Percentiles rank a stretch among this genome's conserved stretches.
These are phyloP conservation scores for Pythium phragmiticola DNA, from an alignment of 352 stramenopile genomes.

Conservation along the genomic window DNA sequence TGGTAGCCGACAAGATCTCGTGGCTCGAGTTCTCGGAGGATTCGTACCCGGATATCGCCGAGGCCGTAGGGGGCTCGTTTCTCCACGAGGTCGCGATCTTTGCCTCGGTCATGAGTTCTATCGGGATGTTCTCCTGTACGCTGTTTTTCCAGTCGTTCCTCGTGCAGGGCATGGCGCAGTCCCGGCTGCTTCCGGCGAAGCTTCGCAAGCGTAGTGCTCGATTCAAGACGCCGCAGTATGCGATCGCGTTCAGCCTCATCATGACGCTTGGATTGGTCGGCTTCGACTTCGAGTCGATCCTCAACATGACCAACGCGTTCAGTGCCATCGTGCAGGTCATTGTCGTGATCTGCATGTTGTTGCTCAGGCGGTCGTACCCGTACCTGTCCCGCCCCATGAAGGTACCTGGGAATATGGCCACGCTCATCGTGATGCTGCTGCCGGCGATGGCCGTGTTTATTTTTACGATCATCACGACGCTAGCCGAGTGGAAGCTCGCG, in stretches of 20 bases:
- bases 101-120: constrained; percentile 53
- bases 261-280: constrained; percentile 16
- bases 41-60: constrained; percentile 16
- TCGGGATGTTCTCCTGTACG: constrained; percentile 83
- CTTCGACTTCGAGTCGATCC: constrained; percentile 47
- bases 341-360: constrained; percentile 38
- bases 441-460: neutral
- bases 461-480: constrained; percentile 7
- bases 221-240: constrained; percentile 24
- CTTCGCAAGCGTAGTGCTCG: constrained; percentile 44
- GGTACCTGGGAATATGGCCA: constrained; percentile 3
- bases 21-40: constrained; percentile 23
- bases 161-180: constrained; percentile 56
- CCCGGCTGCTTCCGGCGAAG: constrained; percentile 62
- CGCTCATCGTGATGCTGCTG: neutral
- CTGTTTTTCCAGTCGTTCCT: constrained; percentile 87
- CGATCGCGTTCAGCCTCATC: constrained; percentile 17
- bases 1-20: constrained; percentile 11
- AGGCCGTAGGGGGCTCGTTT: constrained; percentile 53
- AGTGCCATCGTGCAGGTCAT: constrained; percentile 10
- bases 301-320: constrained; percentile 30
- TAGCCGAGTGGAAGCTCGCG: constrained; percentile 11
- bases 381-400: constrained; percentile 5
- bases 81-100: constrained; percentile 58
- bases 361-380: constrained; percentile 45